Evolutionary conservation across 768 basidiomycete species (phyloP), one percentile per base, ranked within the genome.

Genomic region (Cyclocybe cylindracea): DNA sequence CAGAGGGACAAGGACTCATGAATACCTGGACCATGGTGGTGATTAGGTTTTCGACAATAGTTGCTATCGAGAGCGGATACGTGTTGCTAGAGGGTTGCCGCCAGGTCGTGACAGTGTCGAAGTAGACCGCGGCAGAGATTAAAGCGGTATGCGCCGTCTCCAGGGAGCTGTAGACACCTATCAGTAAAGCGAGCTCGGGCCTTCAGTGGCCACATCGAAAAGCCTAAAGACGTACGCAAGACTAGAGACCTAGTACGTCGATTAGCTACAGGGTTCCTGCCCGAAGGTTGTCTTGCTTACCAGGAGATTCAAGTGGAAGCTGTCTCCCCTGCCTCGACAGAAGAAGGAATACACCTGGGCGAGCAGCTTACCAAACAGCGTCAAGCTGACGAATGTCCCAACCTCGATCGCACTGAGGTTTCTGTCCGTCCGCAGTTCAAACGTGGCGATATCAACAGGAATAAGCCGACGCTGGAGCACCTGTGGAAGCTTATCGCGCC

Each of bases 1-100:
- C 16, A 16, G 16, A 16, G 16, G 16, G 16, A 16, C 16, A 16
- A 16, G 16, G 16, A 1, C 16, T 1, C 1, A 16, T 16, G 16
- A 16, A 16, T 44, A 55, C 59, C 53, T 60, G 59, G 9, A 60
- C 59, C 10, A 60, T 14, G n/a, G 57, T 51, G n/a, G 59, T 57
- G 31, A 60, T 55, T 11, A 60, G 45, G 14, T 53, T 60, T 19
- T 60, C 59, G 2, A 53, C 44, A n/a, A 53, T 39, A 16, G 53
- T 56, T 24, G 57, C 57, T 31, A 51, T 40, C 5, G 59, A 60
- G 0, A 57, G 50, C 10, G 47, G 46, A 34, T 57, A 60, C 10
- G 59, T 55, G 36, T 60, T 60, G 3, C 49, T 54, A 35, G 57
- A 50, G 5, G 47, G 43, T 33, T 48, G 40, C 33, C 50, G 54